A percentile compares a stretch with the other conserved stretches of the same genome.
Conservation (phyloP, 176 grass and related monocot genomes). For the Triticum aestivum region DNA sequence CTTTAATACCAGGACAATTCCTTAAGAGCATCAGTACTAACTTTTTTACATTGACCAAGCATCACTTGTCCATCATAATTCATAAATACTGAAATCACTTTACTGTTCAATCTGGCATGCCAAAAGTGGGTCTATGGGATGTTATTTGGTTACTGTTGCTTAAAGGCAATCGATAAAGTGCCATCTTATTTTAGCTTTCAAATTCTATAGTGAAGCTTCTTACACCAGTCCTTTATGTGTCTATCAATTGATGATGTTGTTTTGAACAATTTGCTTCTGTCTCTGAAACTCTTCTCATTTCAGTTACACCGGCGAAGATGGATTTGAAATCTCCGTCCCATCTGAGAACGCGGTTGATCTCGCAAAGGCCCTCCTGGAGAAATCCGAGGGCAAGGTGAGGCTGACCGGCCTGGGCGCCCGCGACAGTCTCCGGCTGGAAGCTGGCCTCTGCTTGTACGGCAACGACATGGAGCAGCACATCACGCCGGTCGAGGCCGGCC, state of each 20-base stretch:
- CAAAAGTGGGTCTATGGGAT: not conserved
- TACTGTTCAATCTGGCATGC: not conserved
- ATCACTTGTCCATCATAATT: not conserved
- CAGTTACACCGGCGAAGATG: constrained; percentile 98
- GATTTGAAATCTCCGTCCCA: constrained; percentile 96
- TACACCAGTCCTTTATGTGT: not conserved
- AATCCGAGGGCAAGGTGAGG: constrained; percentile 85
- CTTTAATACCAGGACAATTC: not conserved
- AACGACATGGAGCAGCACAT: constrained; percentile 97
- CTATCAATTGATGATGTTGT: not conserved
- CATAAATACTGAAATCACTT: not conserved
- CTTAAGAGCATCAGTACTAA: not conserved
- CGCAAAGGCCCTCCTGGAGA: constrained; percentile 83
- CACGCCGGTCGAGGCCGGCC: constrained; percentile 88
- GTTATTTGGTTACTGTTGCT: not conserved
- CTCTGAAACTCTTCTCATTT: constrained; percentile 34
- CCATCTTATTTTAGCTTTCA: not conserved
- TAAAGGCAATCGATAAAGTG: not conserved
- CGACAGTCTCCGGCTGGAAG: constrained; percentile 94
- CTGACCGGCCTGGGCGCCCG: constrained; percentile 87
- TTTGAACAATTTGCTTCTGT: not conserved
- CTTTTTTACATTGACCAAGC: not conserved
- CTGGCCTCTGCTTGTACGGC: constrained; percentile 93
- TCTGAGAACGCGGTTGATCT: constrained; percentile 85
- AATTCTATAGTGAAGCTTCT: not conserved